phyloP scores from a whole-genome alignment of 257 asterid genomes.

The Solanum ossicruentum region DNA sequence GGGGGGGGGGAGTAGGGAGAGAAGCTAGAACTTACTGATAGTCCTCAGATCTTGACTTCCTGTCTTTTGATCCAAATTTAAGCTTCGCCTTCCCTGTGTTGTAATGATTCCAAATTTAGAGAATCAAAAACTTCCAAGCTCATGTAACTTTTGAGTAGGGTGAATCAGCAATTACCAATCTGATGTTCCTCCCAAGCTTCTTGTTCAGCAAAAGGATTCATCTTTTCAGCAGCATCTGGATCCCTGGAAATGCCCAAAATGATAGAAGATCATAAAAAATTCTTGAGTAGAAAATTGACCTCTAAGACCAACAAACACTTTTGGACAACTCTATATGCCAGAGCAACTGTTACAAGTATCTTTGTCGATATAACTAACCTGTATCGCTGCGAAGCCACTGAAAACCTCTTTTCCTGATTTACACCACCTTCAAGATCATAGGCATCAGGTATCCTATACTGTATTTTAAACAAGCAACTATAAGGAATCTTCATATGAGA shows the following conservation, averaged over 20 bases:
- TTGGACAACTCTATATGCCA: background rate
- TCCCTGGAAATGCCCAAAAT: constrained; percentile 31
- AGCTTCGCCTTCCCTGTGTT: constrained; percentile 79
- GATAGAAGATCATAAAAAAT: background rate
- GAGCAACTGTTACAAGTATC: background rate
- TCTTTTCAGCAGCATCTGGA: constrained; percentile 69
- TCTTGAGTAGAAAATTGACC: background rate
- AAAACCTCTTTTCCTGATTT: constrained; percentile 44
- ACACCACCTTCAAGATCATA: constrained; percentile 44
- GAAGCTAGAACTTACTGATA: constrained; percentile 55
- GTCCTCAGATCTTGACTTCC: constrained; percentile 45
- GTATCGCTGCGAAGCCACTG: constrained; percentile 36
- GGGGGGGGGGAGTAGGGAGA: background rate
- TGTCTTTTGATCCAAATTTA: constrained; percentile 68
- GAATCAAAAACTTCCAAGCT: background rate
- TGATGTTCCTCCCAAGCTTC: constrained; percentile 99
- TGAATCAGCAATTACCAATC: constrained; percentile 37
- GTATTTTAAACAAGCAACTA: constrained; percentile 7
- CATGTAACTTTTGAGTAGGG: background rate
- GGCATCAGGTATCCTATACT: constrained; percentile 81
- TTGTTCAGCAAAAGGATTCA: constrained; percentile 98
- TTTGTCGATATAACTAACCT: constrained; percentile 10
- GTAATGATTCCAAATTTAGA: constrained; percentile 8
- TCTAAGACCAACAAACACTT: background rate
- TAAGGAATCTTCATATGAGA: background rate